Conservation (phyloP, 2,329 filamentous ascomycete genomes). For the Lasiodiplodia citricola region DNA sequence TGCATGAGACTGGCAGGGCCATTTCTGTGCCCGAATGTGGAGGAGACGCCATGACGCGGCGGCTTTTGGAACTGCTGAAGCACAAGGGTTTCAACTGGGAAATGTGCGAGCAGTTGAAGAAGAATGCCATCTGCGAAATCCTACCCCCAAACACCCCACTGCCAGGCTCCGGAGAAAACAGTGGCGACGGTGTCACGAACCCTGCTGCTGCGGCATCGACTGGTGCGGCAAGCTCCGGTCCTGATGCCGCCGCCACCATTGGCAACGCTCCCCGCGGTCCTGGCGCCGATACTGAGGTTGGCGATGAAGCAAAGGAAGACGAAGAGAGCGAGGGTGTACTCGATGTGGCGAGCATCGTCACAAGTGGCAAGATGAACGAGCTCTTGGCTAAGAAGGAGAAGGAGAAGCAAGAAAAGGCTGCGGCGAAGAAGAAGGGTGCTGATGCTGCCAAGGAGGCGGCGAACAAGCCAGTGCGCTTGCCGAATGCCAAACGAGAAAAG, state of each 20-base stretch:
- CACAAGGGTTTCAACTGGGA: slow-evolving; percentile 62
- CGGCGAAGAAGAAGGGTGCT: slow-evolving; percentile 61
- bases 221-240: slow-evolving; percentile 54
- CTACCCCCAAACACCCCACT: slow-evolving; percentile 60
- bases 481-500: slow-evolving; percentile 73
- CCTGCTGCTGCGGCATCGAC: slow-evolving; percentile 63
- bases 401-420: slow-evolving; percentile 71
- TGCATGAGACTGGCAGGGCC: slow-evolving; percentile 71
- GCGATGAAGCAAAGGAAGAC: slow-evolving; percentile 54
- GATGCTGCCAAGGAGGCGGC: slow-evolving; percentile 61
- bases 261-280: slow-evolving; percentile 58
- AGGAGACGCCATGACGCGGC: slow-evolving; percentile 83
- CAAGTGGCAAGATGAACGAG: slow-evolving; percentile 79
- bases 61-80: slow-evolving; percentile 70
- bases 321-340: slow-evolving; percentile 75
- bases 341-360: slow-evolving; percentile 84
- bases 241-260: slow-evolving; percentile 48
- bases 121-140: slow-evolving; percentile 67
- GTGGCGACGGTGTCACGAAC: slow-evolving; percentile 48
- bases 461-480: slow-evolving; percentile 66
- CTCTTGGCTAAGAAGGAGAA: slow-evolving; percentile 83
- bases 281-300: slow-evolving; percentile 61
- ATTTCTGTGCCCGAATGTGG: slow-evolving; percentile 71
- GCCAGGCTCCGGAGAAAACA: slow-evolving; percentile 51
- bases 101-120: slow-evolving; percentile 70